Percentiles rank a stretch among this genome's conserved stretches.
These are phyloP conservation scores for Priceomyces haplophilus DNA, from an alignment of 805 yeast genomes.

Conservation along the genomic window DNA sequence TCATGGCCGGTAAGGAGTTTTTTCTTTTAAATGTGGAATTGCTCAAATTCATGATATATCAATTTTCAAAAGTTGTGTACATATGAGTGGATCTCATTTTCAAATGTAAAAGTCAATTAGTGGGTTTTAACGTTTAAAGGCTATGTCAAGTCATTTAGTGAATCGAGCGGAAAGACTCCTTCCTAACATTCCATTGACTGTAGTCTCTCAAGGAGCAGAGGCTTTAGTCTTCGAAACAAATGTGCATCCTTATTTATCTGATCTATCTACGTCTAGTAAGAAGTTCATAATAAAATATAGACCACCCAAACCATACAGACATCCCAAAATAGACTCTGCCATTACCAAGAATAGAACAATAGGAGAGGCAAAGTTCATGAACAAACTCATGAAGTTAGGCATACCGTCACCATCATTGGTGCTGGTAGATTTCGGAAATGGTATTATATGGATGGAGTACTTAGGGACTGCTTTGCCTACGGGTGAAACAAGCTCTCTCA, in stretches of 20 bases:
- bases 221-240: constrained; percentile 68
- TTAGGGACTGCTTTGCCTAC: constrained; percentile 56
- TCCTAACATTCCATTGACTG: constrained; percentile 47
- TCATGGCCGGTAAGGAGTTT: too few relatives aligned
- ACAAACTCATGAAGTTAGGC: constrained; percentile 51
- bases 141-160: constrained; percentile 58
- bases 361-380: constrained; percentile 78
- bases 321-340: constrained; percentile 70
- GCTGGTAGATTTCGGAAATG: constrained; percentile 74
- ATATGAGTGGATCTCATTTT: neutral
- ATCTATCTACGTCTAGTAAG: constrained; percentile 23
- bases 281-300: constrained; percentile 73
- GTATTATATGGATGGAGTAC: constrained; percentile 85
- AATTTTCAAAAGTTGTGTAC: neutral
- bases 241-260: constrained; percentile 60
- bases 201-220: constrained; percentile 88
- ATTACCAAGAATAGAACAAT: constrained; percentile 79
- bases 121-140: neutral
- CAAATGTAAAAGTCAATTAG: neutral
- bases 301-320: constrained; percentile 89
- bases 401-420: constrained; percentile 69
- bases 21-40: too few relatives aligned
- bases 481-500: constrained; percentile 58
- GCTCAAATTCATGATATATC: too few relatives aligned
- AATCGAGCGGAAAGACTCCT: constrained; percentile 41